Evolutionary conservation across 768 basidiomycete species (phyloP), one percentile per base, ranked within the genome.

Genomic region (Collybia sordida): DNA sequence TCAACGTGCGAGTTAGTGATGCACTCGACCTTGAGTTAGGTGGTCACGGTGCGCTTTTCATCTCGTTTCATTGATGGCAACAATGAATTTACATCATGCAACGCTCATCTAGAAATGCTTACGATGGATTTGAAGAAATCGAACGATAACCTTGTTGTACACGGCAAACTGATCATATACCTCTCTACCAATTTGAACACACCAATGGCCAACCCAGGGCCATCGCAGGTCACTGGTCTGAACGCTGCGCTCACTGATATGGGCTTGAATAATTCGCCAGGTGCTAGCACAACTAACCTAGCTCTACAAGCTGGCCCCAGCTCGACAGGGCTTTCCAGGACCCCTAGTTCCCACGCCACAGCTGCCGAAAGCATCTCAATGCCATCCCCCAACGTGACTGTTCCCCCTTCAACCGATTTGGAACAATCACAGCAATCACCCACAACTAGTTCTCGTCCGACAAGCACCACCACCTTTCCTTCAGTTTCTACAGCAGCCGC

Each of bases 41-140:
- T 42, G 90, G 92, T 15, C 94, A 98, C 69, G 95, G 96, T 97
- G 62, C 66, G 86, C 65, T n/a, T 24, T 17, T 28, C 27, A 19
- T 17, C 2, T 41, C 39, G 27, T 23, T 38, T 40, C 39, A 34
- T 24, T 19, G 9, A 12, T 40, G 42, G 24, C 14, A 37, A 31
- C 38, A 31, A 1, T 24, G 39, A 37, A 17, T 11, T 42, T 50
- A 24, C 49, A 23, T 52, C 15, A 50, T 57, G 39, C 38, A 43
- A 36, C 57, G 18, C 50, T 44, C 19, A 38, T 39, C 45, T 64
- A 94, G 97, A 98, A 77, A 97, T 97, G 86, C 81, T 98, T 43
- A 98, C 96, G 0, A 68, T 95, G 57, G 97, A 98, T 64, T 75
- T 99, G 60, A 97, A 98, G 76, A 96, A 96, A 71, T 98, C 95